These are phyloP conservation scores for Cubamyces lactineus DNA, from an alignment of 768 basidiomycete genomes.

Conservation along the genomic window DNA sequence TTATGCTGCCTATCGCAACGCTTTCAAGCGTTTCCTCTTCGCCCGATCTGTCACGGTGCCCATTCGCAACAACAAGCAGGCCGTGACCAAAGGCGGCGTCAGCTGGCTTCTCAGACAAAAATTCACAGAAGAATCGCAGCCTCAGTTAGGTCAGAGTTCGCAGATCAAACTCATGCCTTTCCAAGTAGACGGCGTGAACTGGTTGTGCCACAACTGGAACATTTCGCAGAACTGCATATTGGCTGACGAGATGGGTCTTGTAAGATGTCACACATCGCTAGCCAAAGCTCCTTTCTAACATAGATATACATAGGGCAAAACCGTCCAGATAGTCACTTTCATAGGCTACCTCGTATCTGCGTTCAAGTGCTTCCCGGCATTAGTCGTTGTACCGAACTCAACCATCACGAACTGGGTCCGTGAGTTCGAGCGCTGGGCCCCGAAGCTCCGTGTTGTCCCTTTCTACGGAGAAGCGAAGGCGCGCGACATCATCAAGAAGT, in stretches of 20 bases:
- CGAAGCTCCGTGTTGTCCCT: constrained; percentile 75
- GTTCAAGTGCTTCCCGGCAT: constrained; percentile 70
- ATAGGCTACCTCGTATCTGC: constrained; percentile 64
- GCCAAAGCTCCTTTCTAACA: constrained; percentile 7
- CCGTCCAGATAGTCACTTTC: constrained; percentile 88
- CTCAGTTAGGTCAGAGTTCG: constrained; percentile 67
- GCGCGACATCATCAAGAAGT: constrained; percentile 78
- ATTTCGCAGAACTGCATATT: constrained; percentile 82
- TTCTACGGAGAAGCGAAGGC: constrained; percentile 83
- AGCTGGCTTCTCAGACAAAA: constrained; percentile 49
- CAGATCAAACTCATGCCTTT: constrained; percentile 82
- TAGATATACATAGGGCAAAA: constrained; percentile 66
- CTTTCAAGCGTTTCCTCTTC: constrained; percentile 66
- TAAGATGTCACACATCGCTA: constrained; percentile 34
- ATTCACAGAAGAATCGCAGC: constrained; percentile 55
- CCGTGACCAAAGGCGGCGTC: constrained; percentile 46
- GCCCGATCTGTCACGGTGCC: constrained; percentile 66
- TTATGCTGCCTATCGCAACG: constrained; percentile 66
- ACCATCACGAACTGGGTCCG: constrained; percentile 95
- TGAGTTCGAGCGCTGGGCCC: constrained; percentile 90
- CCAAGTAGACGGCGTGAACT: constrained; percentile 84
- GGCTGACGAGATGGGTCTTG: constrained; percentile 98
- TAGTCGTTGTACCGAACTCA: constrained; percentile 95
- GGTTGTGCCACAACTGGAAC: constrained; percentile 90
- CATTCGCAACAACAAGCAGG: constrained; percentile 46